These are phyloP conservation scores for Xylaria polymorpha DNA, from an alignment of 2,329 filamentous ascomycete genomes.

Conservation along the genomic window DNA sequence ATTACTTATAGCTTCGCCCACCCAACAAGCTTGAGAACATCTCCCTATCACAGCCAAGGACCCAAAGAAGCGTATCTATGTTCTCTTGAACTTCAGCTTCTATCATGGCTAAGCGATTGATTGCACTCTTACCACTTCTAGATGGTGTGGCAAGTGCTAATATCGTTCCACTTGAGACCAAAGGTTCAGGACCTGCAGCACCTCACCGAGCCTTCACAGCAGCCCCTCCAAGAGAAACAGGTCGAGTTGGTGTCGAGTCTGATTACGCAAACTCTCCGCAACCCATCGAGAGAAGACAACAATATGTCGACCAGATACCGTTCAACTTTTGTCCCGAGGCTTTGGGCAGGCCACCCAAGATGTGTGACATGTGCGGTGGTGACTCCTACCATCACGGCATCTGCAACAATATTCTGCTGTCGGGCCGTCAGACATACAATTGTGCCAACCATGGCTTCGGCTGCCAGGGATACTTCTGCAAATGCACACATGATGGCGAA, in stretches of 20 bases:
- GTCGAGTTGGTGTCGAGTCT: too few relatives aligned
- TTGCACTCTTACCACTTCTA: not conserved
- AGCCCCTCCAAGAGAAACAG: too few relatives aligned
- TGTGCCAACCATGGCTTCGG: not conserved
- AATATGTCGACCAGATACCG: not conserved
- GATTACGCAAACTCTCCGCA: not conserved
- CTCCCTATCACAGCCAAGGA: not conserved
- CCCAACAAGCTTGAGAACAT: not conserved
- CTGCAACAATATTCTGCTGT: not conserved
- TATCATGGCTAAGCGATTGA: not conserved
- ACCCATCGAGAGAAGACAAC: not conserved
- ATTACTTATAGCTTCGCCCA: not conserved
- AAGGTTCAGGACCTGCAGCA: not conserved
- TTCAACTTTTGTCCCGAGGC: not conserved
- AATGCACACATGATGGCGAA: conserved; percentile 2
- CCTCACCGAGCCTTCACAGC: not conserved
- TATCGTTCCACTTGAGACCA: not conserved
- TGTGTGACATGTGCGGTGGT: not conserved
- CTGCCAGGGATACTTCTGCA: not conserved
- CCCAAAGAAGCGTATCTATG: not conserved
- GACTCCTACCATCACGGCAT: not conserved
- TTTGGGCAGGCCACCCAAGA: not conserved
- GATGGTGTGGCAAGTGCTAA: not conserved
- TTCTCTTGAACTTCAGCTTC: not conserved
- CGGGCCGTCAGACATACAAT: not conserved